phyloP scores from a whole-genome alignment of 2,329 filamentous ascomycete species.

The Penicillium janthinellum region DNA sequence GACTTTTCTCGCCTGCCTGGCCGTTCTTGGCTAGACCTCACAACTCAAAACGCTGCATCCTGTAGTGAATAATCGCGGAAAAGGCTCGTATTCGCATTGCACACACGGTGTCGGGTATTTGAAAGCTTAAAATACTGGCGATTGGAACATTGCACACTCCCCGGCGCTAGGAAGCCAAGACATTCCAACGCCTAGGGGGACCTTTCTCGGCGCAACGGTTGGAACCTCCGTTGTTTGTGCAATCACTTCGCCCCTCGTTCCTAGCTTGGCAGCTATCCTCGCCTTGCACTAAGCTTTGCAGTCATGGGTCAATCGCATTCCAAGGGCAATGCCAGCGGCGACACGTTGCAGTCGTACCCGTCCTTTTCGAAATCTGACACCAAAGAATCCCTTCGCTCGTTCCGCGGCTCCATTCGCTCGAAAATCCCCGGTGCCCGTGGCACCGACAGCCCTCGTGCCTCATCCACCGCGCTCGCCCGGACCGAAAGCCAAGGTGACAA shows the following conservation, averaged over 20 bases:
- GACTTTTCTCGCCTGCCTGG: background rate
- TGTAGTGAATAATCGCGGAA: conserved; percentile 1
- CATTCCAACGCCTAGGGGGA: conserved; percentile 33
- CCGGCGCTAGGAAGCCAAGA: conserved; percentile 30
- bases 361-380: conserved; percentile 92
- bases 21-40: background rate
- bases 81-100: background rate
- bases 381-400: conserved; percentile 84
- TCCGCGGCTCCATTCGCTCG: conserved; percentile 77
- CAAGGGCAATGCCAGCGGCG: conserved; percentile 58
- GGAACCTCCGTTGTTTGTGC: conserved; percentile 27
- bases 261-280: conserved; percentile 38
- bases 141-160: conserved; percentile 12
- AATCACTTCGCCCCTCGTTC: conserved; percentile 21
- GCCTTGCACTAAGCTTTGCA: conserved; percentile 39
- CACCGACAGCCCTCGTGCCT: conserved; percentile 79
- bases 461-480: conserved; percentile 64
- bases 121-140: conserved; percentile 24
- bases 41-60: background rate
- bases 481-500: conserved; percentile 62
- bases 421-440: conserved; percentile 73
- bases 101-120: conserved; percentile 9
- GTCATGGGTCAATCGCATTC: conserved; percentile 56
- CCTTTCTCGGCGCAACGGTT: conserved; percentile 26
- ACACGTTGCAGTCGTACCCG: conserved; percentile 79